phyloP scores from a whole-genome alignment of 768 basidiomycete genomes.

The Lactarius tabidus region DNA sequence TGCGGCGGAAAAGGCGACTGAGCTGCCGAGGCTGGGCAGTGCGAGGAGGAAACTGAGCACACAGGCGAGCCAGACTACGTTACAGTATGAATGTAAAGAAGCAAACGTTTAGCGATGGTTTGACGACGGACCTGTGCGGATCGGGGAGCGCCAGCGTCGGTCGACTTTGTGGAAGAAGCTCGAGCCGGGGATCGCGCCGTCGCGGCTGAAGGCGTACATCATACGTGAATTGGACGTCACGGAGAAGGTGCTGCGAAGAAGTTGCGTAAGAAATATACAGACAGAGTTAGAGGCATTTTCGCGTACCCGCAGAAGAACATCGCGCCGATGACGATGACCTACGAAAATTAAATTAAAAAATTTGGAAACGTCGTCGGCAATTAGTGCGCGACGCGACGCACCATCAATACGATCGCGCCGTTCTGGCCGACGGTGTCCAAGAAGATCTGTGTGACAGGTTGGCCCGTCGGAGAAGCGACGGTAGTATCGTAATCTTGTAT shows the following conservation, averaged over 20 bases:
- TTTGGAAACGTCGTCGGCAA: too few relatives aligned
- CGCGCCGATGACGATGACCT: conserved; percentile 64
- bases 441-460: conserved; percentile 78
- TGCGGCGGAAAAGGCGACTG: conserved; percentile 60
- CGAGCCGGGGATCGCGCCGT: conserved; percentile 68
- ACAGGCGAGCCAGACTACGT: conserved; percentile 71
- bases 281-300: too few relatives aligned
- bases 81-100: too few relatives aligned
- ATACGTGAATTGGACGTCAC: conserved; percentile 76
- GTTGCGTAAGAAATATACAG: background rate
- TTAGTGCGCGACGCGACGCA: conserved; percentile 26
- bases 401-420: conserved; percentile 74
- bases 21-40: conserved; percentile 66
- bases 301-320: conserved; percentile 72
- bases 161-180: conserved; percentile 64
- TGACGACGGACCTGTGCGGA: conserved; percentile 60
- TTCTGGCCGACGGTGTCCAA: conserved; percentile 69
- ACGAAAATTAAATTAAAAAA: background rate
- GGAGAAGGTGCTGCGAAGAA: conserved; percentile 56
- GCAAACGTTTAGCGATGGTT: too few relatives aligned
- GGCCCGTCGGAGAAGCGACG: conserved; percentile 48
- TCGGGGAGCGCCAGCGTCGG: conserved; percentile 53
- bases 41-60: conserved; percentile 71
- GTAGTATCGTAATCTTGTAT: conserved; percentile 67
- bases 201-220: conserved; percentile 80